Percentiles rank a stretch among this genome's conserved stretches.
Evolutionary conservation across 1,284 basidiomycete species (phyloP).

Genomic region (Sanghuangporus baumii): DNA sequence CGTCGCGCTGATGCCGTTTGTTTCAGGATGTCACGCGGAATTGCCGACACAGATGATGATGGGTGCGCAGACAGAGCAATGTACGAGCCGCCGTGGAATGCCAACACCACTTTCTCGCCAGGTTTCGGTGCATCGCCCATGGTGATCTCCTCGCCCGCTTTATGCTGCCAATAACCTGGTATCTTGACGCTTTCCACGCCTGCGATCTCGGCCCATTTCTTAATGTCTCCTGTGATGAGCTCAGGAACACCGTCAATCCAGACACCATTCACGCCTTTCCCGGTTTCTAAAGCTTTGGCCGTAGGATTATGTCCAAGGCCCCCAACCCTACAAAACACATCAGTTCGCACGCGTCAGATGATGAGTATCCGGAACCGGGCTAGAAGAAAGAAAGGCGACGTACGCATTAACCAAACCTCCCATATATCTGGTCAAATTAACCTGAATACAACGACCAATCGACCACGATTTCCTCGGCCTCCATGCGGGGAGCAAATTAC

Average conservation of each 20-base stretch:
- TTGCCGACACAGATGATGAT: conserved; percentile 27
- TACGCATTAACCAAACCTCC: not conserved
- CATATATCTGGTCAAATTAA: not conserved
- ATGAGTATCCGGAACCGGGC: not conserved
- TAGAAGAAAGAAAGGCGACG: not conserved
- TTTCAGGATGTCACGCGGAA: conserved; percentile 20
- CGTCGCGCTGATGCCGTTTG: conserved; percentile 25
- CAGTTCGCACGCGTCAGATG: not conserved
- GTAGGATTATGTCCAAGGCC: conserved; percentile 2
- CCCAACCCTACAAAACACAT: not conserved
- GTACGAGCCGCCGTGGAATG: conserved; percentile 48
- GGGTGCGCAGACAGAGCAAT: conserved; percentile 40
- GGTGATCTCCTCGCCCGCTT: conserved; percentile 8
- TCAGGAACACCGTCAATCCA: conserved; percentile 45
- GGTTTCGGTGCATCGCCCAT: conserved; percentile 30
- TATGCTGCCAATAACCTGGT: conserved; percentile 20
- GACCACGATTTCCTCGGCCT: conserved; percentile 13
- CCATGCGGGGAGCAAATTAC: conserved; percentile 12
- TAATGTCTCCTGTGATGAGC: conserved; percentile 39
- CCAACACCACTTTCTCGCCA: conserved; percentile 40
- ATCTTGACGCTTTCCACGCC: conserved; percentile 17
- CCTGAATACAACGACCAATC: conserved; percentile 1
- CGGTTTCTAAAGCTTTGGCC: conserved; percentile 7
- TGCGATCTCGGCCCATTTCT: conserved; percentile 18
- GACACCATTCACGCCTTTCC: conserved; percentile 26